Conservation (phyloP, 192 early-diverging fungal species). For the Coemansia sp. region DNA sequence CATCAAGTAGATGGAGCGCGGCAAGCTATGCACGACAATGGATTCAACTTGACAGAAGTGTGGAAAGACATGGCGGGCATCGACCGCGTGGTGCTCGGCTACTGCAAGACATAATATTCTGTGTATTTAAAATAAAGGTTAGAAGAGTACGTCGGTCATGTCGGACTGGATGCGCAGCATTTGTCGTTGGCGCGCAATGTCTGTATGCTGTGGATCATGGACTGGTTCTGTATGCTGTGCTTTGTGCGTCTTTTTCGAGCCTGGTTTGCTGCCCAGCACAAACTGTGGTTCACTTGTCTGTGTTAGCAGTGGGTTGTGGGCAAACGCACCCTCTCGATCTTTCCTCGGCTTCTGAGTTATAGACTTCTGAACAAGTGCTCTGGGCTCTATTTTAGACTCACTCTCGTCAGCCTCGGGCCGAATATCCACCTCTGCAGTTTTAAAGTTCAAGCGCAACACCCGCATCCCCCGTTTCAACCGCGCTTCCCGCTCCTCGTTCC, state of each 20-base stretch:
- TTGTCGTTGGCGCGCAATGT: constrained; percentile 15
- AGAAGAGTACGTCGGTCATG: constrained; percentile 2
- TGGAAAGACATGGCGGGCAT: constrained; percentile 79
- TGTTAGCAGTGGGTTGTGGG: constrained; percentile 27
- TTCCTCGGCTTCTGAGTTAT: no score
- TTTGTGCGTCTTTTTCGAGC: constrained; percentile 1
- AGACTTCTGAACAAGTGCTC: neutral
- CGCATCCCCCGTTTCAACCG: constrained; percentile 39
- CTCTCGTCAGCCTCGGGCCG: constrained; percentile 1
- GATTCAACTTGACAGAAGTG: constrained; percentile 59
- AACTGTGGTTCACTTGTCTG: constrained; percentile 30
- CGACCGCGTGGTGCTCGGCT: constrained; percentile 65
- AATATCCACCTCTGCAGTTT: constrained; percentile 14
- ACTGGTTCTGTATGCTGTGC: neutral
- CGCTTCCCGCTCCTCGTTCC: constrained; percentile 27
- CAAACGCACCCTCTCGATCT: constrained; percentile 16
- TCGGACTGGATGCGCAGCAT: constrained; percentile 44
- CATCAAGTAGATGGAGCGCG: constrained; percentile 63
- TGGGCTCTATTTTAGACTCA: neutral
- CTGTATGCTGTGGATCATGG: neutral
- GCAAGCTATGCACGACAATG: constrained; percentile 51
- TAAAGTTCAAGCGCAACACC: constrained; percentile 38
- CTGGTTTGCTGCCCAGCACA: constrained; percentile 12
- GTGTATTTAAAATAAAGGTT: neutral
- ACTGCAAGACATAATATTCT: constrained; percentile 11